A percentile compares a stretch with the other conserved stretches of the same genome.
Conservation (phyloP, 345 rosid species). For the Pistacia vera region DNA sequence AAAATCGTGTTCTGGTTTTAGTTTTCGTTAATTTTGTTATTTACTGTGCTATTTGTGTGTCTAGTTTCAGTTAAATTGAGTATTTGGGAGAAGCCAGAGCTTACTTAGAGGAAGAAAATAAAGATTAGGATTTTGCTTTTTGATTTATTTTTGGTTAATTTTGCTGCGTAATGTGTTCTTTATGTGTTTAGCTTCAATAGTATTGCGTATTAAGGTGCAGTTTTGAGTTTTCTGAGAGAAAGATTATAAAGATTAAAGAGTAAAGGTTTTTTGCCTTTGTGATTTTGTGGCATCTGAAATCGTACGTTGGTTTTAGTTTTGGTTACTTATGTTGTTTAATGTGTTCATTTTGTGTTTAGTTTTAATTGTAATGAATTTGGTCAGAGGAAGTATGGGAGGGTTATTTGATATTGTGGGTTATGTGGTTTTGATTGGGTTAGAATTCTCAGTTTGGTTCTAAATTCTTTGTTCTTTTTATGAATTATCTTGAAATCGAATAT, state of each 20-base stretch:
- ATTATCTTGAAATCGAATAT: background rate
- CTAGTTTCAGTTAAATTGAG: slow-evolving; percentile 23
- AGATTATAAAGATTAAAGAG: too few relatives aligned
- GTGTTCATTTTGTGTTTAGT: background rate
- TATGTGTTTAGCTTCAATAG: too few relatives aligned
- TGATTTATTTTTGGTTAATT: too few relatives aligned
- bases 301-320: background rate
- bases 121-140: background rate
- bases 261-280: background rate
- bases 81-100: slow-evolving; percentile 67
- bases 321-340: background rate
- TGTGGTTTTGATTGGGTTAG: background rate
- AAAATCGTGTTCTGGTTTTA: too few relatives aligned
- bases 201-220: too few relatives aligned
- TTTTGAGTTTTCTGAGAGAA: too few relatives aligned
- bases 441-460: background rate
- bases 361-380: background rate
- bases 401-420: background rate
- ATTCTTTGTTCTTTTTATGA: background rate
- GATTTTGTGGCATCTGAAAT: background rate
- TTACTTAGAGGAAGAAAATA: slow-evolving; percentile 67
- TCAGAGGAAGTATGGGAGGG: background rate
- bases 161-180: too few relatives aligned
- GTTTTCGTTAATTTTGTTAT: too few relatives aligned
- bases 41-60: too few relatives aligned